Conservation (phyloP, 495 filamentous ascomycete genomes). For the Apiosordaria backusii region DNA sequence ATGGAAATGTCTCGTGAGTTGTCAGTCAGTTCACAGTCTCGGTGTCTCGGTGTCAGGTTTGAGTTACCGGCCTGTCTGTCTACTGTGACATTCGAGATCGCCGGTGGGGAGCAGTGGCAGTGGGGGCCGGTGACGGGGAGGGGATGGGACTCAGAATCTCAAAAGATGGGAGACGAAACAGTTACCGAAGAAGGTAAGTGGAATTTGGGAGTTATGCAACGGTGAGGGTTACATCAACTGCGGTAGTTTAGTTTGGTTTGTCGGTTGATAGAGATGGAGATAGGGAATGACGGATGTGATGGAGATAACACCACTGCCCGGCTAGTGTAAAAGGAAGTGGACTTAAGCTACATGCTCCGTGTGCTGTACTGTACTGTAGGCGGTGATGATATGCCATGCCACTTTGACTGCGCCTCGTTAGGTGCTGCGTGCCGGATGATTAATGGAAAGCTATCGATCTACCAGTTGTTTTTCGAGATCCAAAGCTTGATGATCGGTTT, state of each 20-base stretch:
- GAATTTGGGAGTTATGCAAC: background rate
- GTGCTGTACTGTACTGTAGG: background rate
- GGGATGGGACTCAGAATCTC: no score
- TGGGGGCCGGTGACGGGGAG: background rate
- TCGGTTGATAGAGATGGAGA: background rate
- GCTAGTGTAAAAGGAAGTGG: background rate
- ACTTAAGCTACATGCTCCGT: background rate
- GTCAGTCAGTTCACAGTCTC: background rate
- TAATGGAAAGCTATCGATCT: background rate
- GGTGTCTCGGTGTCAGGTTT: background rate
- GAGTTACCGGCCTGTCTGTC: background rate
- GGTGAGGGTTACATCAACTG: no score
- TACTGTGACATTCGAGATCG: no score
- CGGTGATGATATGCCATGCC: background rate
- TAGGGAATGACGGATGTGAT: background rate
- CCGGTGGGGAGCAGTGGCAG: background rate
- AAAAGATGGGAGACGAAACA: background rate
- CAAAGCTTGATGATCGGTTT: background rate
- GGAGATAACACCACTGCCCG: background rate
- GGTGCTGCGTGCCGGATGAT: no score
- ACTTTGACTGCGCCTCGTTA: background rate
- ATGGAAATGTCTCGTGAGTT: background rate
- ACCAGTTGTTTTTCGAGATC: background rate
- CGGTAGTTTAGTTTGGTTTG: no score
- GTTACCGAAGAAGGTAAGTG: background rate